A percentile compares a stretch with the other conserved stretches of the same genome.
These are phyloP conservation scores for Fraxinus paxiana DNA, from an alignment of 305 asterid genomes.

Conservation along the genomic window DNA sequence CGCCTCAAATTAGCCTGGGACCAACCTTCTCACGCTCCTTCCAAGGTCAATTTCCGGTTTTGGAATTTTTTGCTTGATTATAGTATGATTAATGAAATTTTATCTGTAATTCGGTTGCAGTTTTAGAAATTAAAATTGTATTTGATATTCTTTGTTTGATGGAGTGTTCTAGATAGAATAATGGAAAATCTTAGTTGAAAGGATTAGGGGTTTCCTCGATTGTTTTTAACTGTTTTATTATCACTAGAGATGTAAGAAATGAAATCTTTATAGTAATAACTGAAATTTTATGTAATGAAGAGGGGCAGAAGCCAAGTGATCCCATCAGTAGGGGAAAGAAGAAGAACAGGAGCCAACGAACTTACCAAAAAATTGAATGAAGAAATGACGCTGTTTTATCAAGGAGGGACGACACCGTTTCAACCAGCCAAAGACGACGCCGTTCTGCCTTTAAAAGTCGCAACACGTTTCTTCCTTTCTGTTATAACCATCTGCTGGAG, in stretches of 20 bases:
- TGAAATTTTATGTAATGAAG: background rate
- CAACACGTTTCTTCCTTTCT: too few relatives aligned
- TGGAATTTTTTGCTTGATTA: background rate
- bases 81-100: background rate
- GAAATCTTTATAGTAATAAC: background rate
- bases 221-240: background rate
- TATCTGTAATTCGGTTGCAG: background rate
- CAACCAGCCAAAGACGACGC: too few relatives aligned
- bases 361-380: too few relatives aligned
- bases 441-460: too few relatives aligned
- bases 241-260: background rate
- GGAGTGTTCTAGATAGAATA: background rate
- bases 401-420: too few relatives aligned
- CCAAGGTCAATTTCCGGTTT: conserved; percentile 33
- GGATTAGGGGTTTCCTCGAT: background rate
- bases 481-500: too few relatives aligned
- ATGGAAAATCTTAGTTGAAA: background rate
- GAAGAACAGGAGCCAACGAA: too few relatives aligned
- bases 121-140: background rate
- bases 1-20: conserved; percentile 48
- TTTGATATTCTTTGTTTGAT: background rate
- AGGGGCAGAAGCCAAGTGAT: too few relatives aligned
- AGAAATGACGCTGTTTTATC: too few relatives aligned
- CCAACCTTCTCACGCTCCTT: conserved; percentile 35
- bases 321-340: too few relatives aligned